Evolutionary conservation across 768 basidiomycete species (phyloP).

Genomic region (Lanmaoa pseudosensibilis): DNA sequence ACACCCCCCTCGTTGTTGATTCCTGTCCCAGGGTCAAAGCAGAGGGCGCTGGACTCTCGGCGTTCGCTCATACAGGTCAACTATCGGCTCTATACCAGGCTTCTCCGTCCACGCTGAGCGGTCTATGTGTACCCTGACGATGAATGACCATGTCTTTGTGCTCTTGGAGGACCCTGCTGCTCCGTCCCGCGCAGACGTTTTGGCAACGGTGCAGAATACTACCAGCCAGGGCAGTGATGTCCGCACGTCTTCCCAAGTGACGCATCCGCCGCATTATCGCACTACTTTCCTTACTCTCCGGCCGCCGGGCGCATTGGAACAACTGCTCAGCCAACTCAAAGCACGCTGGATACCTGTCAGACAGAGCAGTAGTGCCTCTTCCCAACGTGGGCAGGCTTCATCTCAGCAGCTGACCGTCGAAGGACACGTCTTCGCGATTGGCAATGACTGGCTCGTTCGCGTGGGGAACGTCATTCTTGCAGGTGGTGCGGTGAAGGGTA

Average conservation of each 20-base stretch:
- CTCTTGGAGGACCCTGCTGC: constrained; percentile 74
- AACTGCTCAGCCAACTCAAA: constrained; percentile 68
- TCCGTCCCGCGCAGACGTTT: constrained; percentile 63
- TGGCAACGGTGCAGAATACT: constrained; percentile 39
- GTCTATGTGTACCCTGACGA: constrained; percentile 72
- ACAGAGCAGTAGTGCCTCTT: constrained; percentile 40
- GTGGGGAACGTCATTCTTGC: constrained; percentile 76
- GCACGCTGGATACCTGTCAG: constrained; percentile 75
- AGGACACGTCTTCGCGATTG: constrained; percentile 71
- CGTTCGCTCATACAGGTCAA: constrained; percentile 73
- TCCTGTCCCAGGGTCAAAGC: constrained; percentile 48
- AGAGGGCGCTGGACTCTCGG: constrained; percentile 69
- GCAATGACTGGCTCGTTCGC: constrained; percentile 79
- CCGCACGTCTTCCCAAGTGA: constrained; percentile 17
- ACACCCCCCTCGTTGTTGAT: constrained; percentile 18
- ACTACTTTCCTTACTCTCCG: constrained; percentile 74
- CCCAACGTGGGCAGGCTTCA: constrained; percentile 48
- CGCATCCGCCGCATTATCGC: constrained; percentile 58
- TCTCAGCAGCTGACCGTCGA: constrained; percentile 73
- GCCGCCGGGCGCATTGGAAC: constrained; percentile 74
- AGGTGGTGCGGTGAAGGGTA: constrained; percentile 76
- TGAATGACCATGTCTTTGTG: constrained; percentile 81
- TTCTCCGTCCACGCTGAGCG: constrained; percentile 57
- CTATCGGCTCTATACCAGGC: constrained; percentile 56
- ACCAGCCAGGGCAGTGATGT: constrained; percentile 25